These are phyloP conservation scores for Citrus maxima DNA, from an alignment of 345 rosid species.

Conservation along the genomic window DNA sequence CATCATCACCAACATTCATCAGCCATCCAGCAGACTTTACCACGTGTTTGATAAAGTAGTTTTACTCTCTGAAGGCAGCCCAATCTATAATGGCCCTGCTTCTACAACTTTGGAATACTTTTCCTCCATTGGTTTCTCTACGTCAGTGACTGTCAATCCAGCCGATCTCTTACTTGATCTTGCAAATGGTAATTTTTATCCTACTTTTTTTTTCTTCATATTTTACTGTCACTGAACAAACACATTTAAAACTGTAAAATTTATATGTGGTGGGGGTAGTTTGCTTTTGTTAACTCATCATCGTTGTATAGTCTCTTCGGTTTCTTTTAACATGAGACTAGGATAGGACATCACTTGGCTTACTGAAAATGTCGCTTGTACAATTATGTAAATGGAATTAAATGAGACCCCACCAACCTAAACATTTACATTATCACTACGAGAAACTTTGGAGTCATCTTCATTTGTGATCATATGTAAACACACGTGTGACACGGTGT, in stretches of 20 bases:
- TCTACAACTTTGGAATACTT: constrained; percentile 85
- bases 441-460: background rate
- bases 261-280: background rate
- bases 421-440: constrained; percentile 6
- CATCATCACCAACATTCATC: constrained; percentile 88
- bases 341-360: constrained; percentile 15
- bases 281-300: no score
- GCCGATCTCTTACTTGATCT: constrained; percentile 96
- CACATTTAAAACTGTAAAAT: background rate
- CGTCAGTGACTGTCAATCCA: constrained; percentile 84
- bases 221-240: background rate
- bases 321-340: constrained; percentile 14
- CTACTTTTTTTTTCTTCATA: background rate
- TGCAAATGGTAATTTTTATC: constrained; percentile 67
- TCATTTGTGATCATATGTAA: no score
- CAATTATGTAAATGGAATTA: constrained; percentile 23
- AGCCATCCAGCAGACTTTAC: constrained; percentile 91
- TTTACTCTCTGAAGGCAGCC: constrained; percentile 76
- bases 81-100: constrained; percentile 85
- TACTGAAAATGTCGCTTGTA: constrained; percentile 24
- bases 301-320: background rate
- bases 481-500: background rate
- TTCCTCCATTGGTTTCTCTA: constrained; percentile 76
- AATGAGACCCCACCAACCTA: constrained; percentile 26
- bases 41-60: constrained; percentile 96